A percentile compares a stretch with the other conserved stretches of the same genome.
phyloP scores from a whole-genome alignment of 495 filamentous ascomycete species.

The Aspergillus funiculosus region DNA sequence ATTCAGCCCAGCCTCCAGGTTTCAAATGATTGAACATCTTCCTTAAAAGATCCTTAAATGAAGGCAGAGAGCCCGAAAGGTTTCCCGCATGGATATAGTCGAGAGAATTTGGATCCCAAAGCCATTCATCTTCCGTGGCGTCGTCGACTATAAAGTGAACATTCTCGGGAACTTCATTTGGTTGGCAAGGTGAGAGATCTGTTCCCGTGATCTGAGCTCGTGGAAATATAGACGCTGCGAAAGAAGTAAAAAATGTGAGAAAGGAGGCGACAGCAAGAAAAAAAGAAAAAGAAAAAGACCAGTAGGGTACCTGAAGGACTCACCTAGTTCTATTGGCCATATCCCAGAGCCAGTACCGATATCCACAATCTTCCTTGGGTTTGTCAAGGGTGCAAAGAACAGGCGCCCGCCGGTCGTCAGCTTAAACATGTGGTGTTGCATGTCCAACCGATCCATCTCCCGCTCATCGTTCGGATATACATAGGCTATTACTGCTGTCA shows the following conservation, averaged over 20 bases:
- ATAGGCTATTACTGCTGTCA: slow-evolving; percentile 36
- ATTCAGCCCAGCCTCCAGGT: slow-evolving; percentile 62
- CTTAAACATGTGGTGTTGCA: slow-evolving; percentile 58
- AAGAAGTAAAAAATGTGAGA: slow-evolving; percentile 1
- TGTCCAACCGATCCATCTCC: slow-evolving; percentile 50
- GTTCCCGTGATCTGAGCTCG: slow-evolving; percentile 52
- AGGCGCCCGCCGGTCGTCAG: slow-evolving; percentile 46
- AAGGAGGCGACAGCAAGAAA: not conserved
- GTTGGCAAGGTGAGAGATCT: slow-evolving; percentile 61
- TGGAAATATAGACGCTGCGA: slow-evolving; percentile 47
- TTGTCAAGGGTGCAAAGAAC: slow-evolving; percentile 54
- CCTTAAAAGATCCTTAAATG: slow-evolving; percentile 36
- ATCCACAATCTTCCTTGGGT: slow-evolving; percentile 57
- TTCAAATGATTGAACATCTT: slow-evolving; percentile 46
- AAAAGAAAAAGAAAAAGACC: slow-evolving; percentile 1
- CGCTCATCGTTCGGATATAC: slow-evolving; percentile 54
- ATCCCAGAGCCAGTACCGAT: slow-evolving; percentile 67
- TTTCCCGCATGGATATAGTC: slow-evolving; percentile 45
- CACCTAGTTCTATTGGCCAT: slow-evolving; percentile 63
- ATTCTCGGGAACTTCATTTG: slow-evolving; percentile 50
- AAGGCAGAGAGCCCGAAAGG: slow-evolving; percentile 38
- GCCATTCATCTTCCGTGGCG: slow-evolving; percentile 46
- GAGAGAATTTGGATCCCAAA: slow-evolving; percentile 41
- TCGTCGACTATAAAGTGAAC: slow-evolving; percentile 56
- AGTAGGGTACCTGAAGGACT: slow-evolving; percentile 16